Conservation (phyloP, 495 filamentous ascomycete genomes). For the Entonaema liquescens region DNA sequence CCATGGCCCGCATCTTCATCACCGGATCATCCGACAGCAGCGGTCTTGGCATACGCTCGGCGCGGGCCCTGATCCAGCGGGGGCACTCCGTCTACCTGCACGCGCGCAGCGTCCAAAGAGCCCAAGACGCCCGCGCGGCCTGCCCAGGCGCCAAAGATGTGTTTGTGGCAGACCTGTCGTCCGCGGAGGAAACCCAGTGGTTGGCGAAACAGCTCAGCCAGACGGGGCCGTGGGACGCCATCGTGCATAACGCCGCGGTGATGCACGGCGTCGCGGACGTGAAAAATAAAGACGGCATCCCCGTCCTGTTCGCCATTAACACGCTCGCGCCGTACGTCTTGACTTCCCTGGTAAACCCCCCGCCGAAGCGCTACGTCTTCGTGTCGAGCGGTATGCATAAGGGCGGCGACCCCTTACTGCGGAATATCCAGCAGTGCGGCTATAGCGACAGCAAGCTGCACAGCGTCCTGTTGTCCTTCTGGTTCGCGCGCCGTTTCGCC, state of each 20-base stretch:
- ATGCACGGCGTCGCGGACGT: slow-evolving; percentile 52
- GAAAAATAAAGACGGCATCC: slow-evolving; percentile 56
- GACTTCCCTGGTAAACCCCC: slow-evolving; percentile 57
- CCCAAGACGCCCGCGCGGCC: slow-evolving; percentile 52
- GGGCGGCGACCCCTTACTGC: slow-evolving; percentile 55
- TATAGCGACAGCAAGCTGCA: slow-evolving; percentile 65
- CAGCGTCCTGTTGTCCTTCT: slow-evolving; percentile 63
- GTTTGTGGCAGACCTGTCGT: slow-evolving; percentile 61
- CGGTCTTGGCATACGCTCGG: slow-evolving; percentile 53
- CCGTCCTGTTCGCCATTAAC: slow-evolving; percentile 64
- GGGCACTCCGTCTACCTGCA: slow-evolving; percentile 67
- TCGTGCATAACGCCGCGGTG: slow-evolving; percentile 67
- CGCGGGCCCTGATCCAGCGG: slow-evolving; percentile 57
- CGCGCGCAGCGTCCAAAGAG: slow-evolving; percentile 62
- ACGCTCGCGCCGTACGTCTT: slow-evolving; percentile 67
- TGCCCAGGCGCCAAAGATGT: slow-evolving; percentile 60
- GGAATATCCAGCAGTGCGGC: slow-evolving; percentile 34
- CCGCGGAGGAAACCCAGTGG: slow-evolving; percentile 61
- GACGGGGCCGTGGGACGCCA: slow-evolving; percentile 60
- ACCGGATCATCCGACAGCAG: slow-evolving; percentile 61
- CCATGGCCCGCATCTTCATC: slow-evolving; percentile 66
- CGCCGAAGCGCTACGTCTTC: slow-evolving; percentile 61
- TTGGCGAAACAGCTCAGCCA: slow-evolving; percentile 61
- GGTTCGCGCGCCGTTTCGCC: slow-evolving; percentile 60
- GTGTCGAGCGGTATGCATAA: slow-evolving; percentile 62